These are phyloP conservation scores for Adenanthera pavonina DNA, from an alignment of 306 rosid genomes.

Conservation along the genomic window DNA sequence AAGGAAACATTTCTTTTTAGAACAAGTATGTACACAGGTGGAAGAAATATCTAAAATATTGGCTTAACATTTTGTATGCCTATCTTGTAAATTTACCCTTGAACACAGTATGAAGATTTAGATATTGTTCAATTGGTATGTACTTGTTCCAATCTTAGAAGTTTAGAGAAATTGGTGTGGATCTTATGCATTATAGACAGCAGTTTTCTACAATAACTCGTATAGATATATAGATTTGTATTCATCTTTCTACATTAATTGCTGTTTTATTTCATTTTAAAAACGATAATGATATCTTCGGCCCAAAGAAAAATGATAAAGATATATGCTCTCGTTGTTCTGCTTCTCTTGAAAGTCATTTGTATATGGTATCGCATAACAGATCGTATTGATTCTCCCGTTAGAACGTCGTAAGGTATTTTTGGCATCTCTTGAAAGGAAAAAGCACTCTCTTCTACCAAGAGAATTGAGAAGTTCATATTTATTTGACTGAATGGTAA, in stretches of 20 bases:
- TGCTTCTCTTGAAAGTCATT: neutral
- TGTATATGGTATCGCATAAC: neutral
- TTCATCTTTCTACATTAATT: neutral
- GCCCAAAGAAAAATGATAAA: too few species aligned
- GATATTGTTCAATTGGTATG: neutral
- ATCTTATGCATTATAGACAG: too few species aligned
- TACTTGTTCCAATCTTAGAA: neutral
- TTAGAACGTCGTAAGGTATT: neutral
- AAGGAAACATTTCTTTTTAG: too few species aligned
- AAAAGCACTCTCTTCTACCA: neutral
- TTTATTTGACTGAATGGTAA: slow-evolving; percentile 43
- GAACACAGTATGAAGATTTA: neutral
- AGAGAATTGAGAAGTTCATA: neutral
- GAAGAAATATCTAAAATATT: too few species aligned
- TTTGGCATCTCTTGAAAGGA: neutral
- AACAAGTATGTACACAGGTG: too few species aligned
- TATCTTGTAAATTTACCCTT: neutral
- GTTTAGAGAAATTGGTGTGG: neutral
- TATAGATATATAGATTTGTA: neutral
- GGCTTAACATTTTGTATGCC: too few species aligned
- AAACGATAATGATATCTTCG: neutral
- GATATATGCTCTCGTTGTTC: too few species aligned
- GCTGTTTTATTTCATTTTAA: neutral
- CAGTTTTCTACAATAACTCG: too few species aligned
- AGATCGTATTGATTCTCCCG: neutral